A percentile compares a stretch with the other conserved stretches of the same genome.
Evolutionary conservation across 1,139 yeast species (phyloP).

Genomic region (Torulaspora pretoriensis): DNA sequence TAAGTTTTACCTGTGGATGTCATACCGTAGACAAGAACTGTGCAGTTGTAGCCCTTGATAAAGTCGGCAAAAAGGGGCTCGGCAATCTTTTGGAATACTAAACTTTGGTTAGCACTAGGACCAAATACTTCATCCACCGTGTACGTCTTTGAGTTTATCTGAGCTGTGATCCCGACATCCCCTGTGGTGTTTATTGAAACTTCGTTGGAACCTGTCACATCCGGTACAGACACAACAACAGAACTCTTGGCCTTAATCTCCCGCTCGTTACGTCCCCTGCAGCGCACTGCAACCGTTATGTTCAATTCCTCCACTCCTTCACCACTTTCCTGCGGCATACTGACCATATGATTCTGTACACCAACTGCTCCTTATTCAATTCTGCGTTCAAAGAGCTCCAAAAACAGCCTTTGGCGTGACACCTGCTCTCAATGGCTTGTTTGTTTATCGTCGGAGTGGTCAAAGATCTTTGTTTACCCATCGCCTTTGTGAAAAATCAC

Average conservation of each 20-base stretch:
- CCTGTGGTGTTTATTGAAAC: conserved; percentile 41
- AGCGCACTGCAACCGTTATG: conserved; percentile 82
- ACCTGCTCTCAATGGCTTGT: background rate
- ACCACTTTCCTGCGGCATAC: conserved; percentile 10
- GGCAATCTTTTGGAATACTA: conserved; percentile 59
- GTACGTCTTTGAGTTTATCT: conserved; percentile 46
- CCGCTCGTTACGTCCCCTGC: conserved; percentile 73
- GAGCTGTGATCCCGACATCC: conserved; percentile 43
- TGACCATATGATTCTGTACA: conserved; percentile 5
- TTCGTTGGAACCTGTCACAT: conserved; percentile 38
- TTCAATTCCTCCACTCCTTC: conserved; percentile 38
- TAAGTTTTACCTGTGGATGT: conserved; percentile 79
- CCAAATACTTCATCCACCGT: conserved; percentile 74
- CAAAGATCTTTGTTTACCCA: conserved; percentile 5
- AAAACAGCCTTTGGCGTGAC: background rate
- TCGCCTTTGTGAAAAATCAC: conserved; percentile 5
- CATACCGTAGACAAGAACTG: conserved; percentile 75
- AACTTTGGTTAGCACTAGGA: conserved; percentile 60
- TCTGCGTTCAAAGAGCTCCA: background rate
- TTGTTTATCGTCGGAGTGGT: background rate
- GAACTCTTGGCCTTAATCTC: conserved; percentile 71
- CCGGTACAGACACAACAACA: conserved; percentile 62
- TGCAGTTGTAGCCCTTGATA: conserved; percentile 64
- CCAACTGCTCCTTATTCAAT: background rate
- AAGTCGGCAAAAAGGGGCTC: conserved; percentile 63